Base-by-base conservation (phyloP, 306 rosid species). In the Inga oerstediana region DNA sequence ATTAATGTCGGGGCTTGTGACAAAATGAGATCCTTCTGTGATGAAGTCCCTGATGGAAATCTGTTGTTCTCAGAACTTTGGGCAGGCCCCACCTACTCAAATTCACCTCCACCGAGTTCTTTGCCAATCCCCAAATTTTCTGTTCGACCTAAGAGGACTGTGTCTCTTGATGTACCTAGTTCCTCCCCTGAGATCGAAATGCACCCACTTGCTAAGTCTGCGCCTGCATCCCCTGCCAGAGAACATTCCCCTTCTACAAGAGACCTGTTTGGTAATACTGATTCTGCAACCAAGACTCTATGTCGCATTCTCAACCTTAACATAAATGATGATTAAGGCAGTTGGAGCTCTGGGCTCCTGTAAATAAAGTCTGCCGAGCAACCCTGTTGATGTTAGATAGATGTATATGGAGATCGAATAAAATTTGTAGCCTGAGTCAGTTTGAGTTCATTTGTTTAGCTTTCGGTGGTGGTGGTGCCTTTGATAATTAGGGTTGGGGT, bases 1-100 rank as follows among this genome's bases (percentile, higher is more conserved):
- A 94, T 95, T 51, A 74, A 74, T 74, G 66, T 34, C 7, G 85
- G 87, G 43, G 39, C 2, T 71, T 75, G 54, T 72, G 72, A 68
- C 82, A 88, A 83, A 44, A 89, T 73, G 30, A 76, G 35, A 22
- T 20, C 43, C 82, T 86, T 91, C 39, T 51, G 62, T 66, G 93
- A 88, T 65, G 88, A 85, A 24, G 46, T 82, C 15, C 51, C 75
- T 71, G 54, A 45, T 41, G 88, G 79, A 52, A 84, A 83, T 4
- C 65, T 92, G 74, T 89, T 91, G 24, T 72, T 91, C 69, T 91
- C 97, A 43, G 98, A 93, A 86, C 93, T 89, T 17, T 95, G 98
- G 98, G 98, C 98, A 72, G 98, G 98, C 52, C 98, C 98, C 27
- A 88, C 98, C 27, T 95, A 95, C 87, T 94, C 97, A 5, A 95